Conservation (phyloP, 208 protist genomes). For the Crithidia expoeki region DNA sequence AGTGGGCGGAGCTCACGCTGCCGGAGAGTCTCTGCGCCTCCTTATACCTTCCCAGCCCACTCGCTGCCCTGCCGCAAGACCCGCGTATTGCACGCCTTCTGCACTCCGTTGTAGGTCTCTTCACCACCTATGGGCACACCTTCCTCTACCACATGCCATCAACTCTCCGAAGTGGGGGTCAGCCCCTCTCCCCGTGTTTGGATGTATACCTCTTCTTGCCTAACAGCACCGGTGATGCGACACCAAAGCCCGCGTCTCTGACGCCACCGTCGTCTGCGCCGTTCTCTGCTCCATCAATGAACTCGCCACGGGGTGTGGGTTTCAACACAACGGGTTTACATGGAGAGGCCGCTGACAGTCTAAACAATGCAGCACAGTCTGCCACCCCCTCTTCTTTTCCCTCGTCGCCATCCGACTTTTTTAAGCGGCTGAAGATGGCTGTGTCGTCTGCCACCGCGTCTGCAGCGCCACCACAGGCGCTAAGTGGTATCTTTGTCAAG, state of each 20-base stretch:
- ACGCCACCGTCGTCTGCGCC: background rate
- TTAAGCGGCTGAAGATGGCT: slow-evolving; percentile 32
- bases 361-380: background rate
- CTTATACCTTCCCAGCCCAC: background rate
- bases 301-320: too few species aligned
- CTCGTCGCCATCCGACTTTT: slow-evolving; percentile 17
- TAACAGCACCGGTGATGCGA: background rate
- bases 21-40: slow-evolving; percentile 22
- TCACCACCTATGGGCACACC: slow-evolving; percentile 47
- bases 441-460: slow-evolving; percentile 20
- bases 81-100: background rate
- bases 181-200: background rate
- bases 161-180: background rate
- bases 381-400: background rate
- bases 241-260: background rate
- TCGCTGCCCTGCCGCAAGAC: slow-evolving; percentile 2
- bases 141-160: slow-evolving; percentile 45
- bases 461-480: slow-evolving; percentile 9
- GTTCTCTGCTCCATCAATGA: too few species aligned
- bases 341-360: too few species aligned
- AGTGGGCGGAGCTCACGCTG: slow-evolving; percentile 31
- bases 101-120: slow-evolving; percentile 34
- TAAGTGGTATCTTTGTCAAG: slow-evolving; percentile 9
- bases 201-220: slow-evolving; percentile 10
- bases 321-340: too few species aligned